Evolutionary conservation across 1,139 yeast species (phyloP).

Genomic region (Ashbya aceris): DNA sequence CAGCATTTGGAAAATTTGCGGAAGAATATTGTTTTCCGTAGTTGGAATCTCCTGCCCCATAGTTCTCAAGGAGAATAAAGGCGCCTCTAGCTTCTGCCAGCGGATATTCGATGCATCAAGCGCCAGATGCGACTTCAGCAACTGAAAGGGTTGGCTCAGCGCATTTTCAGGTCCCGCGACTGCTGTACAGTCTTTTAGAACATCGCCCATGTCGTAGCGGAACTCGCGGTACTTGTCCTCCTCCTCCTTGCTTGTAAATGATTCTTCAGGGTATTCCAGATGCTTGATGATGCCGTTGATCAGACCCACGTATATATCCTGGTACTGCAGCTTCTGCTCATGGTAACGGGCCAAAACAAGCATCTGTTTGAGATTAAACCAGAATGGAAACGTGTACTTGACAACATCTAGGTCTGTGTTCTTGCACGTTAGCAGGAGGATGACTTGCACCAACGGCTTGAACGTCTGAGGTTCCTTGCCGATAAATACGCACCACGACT

Average conservation of each 20-base stretch:
- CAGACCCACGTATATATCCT: slow-evolving; percentile 53
- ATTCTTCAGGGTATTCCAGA: slow-evolving; percentile 61
- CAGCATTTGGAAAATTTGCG: slow-evolving; percentile 43
- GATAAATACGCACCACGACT: slow-evolving; percentile 84
- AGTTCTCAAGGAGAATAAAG: slow-evolving; percentile 80
- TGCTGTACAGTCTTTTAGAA: slow-evolving; percentile 86
- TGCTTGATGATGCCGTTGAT: slow-evolving; percentile 62
- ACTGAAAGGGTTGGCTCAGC: slow-evolving; percentile 35
- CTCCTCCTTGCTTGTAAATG: slow-evolving; percentile 43
- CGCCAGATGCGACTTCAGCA: slow-evolving; percentile 22
- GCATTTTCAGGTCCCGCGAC: slow-evolving; percentile 74
- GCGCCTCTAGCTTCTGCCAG: slow-evolving; percentile 91
- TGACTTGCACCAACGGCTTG: slow-evolving; percentile 64
- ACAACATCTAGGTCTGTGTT: slow-evolving; percentile 72
- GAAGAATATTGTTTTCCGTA: slow-evolving; percentile 60
- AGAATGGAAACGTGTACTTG: slow-evolving; percentile 83
- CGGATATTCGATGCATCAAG: slow-evolving; percentile 8
- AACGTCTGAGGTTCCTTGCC: slow-evolving; percentile 67
- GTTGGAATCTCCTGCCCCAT: slow-evolving; percentile 87
- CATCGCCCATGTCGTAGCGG: slow-evolving; percentile 95
- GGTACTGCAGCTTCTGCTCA: slow-evolving; percentile 47
- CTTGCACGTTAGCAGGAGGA: slow-evolving; percentile 35
- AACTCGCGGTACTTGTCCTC: slow-evolving; percentile 92
- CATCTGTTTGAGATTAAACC: slow-evolving; percentile 77
- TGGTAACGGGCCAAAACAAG: slow-evolving; percentile 53